These are phyloP conservation scores for Penicillium turbatum DNA, from an alignment of 495 filamentous ascomycete genomes.

Conservation along the genomic window DNA sequence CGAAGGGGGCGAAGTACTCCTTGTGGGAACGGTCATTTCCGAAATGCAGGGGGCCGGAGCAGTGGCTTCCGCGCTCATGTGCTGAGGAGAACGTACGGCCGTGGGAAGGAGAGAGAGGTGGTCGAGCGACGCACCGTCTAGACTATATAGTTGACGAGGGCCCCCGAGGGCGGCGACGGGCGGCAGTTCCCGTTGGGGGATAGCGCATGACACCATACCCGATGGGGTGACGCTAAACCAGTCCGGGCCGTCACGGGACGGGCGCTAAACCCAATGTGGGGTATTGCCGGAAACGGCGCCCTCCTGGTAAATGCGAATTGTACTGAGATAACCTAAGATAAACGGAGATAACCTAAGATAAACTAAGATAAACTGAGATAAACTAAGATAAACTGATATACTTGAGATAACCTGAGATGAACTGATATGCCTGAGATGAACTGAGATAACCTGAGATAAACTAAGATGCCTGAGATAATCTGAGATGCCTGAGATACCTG, in stretches of 20 bases:
- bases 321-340: no score
- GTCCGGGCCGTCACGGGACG: not conserved
- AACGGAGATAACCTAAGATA: no score
- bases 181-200: slow-evolving; percentile 1
- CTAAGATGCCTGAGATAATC: no score
- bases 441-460: no score
- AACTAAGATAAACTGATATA: no score
- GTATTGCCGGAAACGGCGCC: slow-evolving; percentile 2
- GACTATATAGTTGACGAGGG: slow-evolving; percentile 1
- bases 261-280: slow-evolving; percentile 5
- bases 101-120: not conserved
- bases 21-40: slow-evolving; percentile 1
- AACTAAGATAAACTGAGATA: no score
- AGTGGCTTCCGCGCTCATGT: not conserved
- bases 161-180: not conserved
- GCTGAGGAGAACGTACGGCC: not conserved
- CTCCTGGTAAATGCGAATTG: slow-evolving; percentile 7
- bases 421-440: no score
- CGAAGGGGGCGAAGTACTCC: not conserved
- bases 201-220: not conserved
- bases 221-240: slow-evolving; percentile 3
- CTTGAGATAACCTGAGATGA: no score
- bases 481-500: no score
- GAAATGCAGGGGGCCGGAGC: not conserved
- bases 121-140: slow-evolving; percentile 1